Evolutionary conservation across 164 flowering plant genomes (phyloP), one percentile per base, ranked within the genome.

Genomic region (Liquidambar formosana): DNA sequence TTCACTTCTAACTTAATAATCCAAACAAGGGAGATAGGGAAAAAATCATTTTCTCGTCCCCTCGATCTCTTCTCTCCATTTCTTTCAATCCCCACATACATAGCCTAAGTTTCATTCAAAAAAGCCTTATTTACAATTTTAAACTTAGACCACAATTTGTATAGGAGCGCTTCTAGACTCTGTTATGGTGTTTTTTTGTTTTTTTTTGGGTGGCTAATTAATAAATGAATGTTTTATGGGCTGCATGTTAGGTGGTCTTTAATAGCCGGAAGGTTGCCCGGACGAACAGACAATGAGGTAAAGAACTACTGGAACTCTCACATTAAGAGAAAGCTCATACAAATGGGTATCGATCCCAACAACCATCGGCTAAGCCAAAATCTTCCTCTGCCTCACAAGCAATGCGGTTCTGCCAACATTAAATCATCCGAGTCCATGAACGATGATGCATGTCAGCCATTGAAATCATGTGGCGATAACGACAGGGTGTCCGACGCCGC

Each of bases 301-400:
- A 87, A 85, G 78, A 87, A 87, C 68, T 81, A 87, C 53, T 87
- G 91, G 91, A 85, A 87, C 57, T 87, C 91, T 27, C 86, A 87
- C 65, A 49, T 87, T 23, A 73, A 80, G 33, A 72, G 88, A 64
- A 87, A 85, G 77, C 88, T 85, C 5, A 68, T 81, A 25, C 79
- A 69, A 56, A 84, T 78, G 86, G 89, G 91, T 1, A 80, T 87
- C 12, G 88, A 87, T 64, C 88, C 89, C 0, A 85, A 81, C 10
- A 85, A 85, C 60, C 91, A 85, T 58, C 76, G 81, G 0, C 57
- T 78, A 59, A 70, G 8, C 63, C 72, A 54, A 18, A 64, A 21
- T 28, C 48, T 66, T 9, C 67, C 54, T 51, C 73, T 45, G 11
- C 61, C 43, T 13, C 63, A 48, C 52, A 21, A 46, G 41, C 56